Evolutionary conservation across 768 basidiomycete species (phyloP).

Genomic region (Psilocybe tampanensis): DNA sequence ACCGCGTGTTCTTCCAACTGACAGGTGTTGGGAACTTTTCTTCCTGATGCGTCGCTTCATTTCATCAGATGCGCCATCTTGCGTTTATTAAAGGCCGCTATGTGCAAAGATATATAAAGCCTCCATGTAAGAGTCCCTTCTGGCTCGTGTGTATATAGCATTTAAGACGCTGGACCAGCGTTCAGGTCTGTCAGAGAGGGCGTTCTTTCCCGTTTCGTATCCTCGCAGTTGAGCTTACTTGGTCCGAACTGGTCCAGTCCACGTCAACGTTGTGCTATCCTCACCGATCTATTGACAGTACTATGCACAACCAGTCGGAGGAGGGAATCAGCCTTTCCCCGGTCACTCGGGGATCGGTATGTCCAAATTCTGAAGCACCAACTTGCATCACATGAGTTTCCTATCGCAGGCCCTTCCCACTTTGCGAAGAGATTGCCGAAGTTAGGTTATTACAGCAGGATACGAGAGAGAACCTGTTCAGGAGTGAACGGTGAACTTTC

Average conservation of each 20-base stretch:
- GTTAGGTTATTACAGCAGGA: background rate
- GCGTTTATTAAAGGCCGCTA: background rate
- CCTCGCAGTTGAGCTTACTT: too few species aligned
- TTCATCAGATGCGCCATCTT: background rate
- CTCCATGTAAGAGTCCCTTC: background rate
- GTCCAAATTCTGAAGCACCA: too few species aligned
- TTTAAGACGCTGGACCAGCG: background rate
- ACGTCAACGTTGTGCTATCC: too few species aligned
- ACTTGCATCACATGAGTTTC: too few species aligned
- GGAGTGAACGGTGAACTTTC: too few species aligned
- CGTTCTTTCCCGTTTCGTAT: background rate
- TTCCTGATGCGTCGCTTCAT: background rate
- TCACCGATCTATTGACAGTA: too few species aligned
- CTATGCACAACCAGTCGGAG: background rate
- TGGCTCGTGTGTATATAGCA: constrained; percentile 1
- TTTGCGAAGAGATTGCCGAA: background rate
- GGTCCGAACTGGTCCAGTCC: too few species aligned
- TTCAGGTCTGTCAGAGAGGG: background rate
- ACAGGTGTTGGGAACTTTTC: background rate
- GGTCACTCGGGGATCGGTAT: too few species aligned
- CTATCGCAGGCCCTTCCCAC: background rate
- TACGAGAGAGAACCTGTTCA: background rate
- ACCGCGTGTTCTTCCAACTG: background rate
- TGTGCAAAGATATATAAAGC: background rate
- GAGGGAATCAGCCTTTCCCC: background rate